These are phyloP conservation scores for Ophiosphaerella korrae DNA, from an alignment of 2,329 filamentous ascomycete genomes.

Conservation along the genomic window DNA sequence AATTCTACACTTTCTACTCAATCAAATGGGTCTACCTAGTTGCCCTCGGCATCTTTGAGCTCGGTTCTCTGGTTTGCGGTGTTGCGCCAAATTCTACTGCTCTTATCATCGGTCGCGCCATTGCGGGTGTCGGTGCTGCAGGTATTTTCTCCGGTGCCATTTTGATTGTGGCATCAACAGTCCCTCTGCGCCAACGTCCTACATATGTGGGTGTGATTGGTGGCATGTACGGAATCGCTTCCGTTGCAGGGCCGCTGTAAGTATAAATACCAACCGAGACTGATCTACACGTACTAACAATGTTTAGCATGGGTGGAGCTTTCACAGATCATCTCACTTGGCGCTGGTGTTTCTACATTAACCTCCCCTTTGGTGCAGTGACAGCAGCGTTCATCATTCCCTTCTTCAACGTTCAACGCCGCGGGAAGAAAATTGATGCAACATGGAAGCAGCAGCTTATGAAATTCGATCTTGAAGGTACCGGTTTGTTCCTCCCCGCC, in stretches of 20 bases:
- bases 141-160: conserved; percentile 58
- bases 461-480: conserved; percentile 56
- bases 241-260: conserved; percentile 54
- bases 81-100: conserved; percentile 56
- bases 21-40: conserved; percentile 55
- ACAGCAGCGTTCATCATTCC: conserved; percentile 50
- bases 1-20: conserved; percentile 54
- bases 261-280: conserved; percentile 14
- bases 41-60: conserved; percentile 56
- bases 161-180: conserved; percentile 52
- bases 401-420: conserved; percentile 45
- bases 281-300: conserved; percentile 29
- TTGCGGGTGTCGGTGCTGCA: conserved; percentile 57
- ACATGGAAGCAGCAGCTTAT: conserved; percentile 47
- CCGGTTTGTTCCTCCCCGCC: conserved; percentile 51
- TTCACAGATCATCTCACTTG: conserved; percentile 54
- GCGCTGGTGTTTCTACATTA: conserved; percentile 55
- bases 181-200: conserved; percentile 54
- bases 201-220: conserved; percentile 57
- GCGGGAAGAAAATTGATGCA: conserved; percentile 37
- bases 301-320: conserved; percentile 49
- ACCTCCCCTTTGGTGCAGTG: conserved; percentile 57
- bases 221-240: conserved; percentile 56
- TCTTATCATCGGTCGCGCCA: conserved; percentile 58
- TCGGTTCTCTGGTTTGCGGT: conserved; percentile 59